Conservation (phyloP, 2,329 filamentous ascomycete species). For the Fusarium sp. region DNA sequence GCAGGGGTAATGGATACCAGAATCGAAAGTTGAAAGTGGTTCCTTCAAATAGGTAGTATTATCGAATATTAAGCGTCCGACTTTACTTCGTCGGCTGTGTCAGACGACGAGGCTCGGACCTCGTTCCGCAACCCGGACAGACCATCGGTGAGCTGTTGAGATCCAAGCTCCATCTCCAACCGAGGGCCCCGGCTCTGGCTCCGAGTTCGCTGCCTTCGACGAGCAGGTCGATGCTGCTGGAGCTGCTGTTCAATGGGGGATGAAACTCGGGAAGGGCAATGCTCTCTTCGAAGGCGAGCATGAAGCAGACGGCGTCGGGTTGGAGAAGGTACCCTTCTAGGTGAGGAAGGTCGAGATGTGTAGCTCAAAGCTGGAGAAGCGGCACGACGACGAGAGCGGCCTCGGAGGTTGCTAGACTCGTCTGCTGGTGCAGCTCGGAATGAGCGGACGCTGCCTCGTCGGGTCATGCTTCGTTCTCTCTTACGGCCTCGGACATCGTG, state of each 20-base stretch:
- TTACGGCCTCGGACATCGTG: conserved; percentile 53
- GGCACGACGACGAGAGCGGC: conserved; percentile 55
- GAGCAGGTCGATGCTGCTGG: conserved; percentile 42
- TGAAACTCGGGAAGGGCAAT: conserved; percentile 55
- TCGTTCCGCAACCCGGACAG: conserved; percentile 52
- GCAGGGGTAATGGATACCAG: neutral
- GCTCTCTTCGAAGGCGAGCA: conserved; percentile 57
- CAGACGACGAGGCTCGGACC: conserved; percentile 44
- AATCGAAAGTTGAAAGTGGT: neutral
- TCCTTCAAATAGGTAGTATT: neutral
- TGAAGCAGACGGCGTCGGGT: conserved; percentile 56
- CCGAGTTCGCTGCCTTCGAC: conserved; percentile 53
- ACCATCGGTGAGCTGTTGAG: conserved; percentile 43
- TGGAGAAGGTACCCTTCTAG: conserved; percentile 52
- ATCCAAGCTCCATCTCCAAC: conserved; percentile 45
- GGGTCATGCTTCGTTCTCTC: conserved; percentile 53
- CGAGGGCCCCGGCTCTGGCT: conserved; percentile 53
- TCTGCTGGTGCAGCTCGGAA: conserved; percentile 49
- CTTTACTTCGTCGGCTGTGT: conserved; percentile 34
- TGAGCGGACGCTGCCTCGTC: conserved; percentile 48
- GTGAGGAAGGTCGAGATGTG: conserved; percentile 50
- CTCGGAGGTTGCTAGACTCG: conserved; percentile 57
- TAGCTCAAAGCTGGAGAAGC: conserved; percentile 50
- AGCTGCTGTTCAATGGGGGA: conserved; percentile 50
- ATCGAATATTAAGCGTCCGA: conserved; percentile 13